Conservation (phyloP, 495 filamentous ascomycete genomes). For the Parathielavia appendiculata region DNA sequence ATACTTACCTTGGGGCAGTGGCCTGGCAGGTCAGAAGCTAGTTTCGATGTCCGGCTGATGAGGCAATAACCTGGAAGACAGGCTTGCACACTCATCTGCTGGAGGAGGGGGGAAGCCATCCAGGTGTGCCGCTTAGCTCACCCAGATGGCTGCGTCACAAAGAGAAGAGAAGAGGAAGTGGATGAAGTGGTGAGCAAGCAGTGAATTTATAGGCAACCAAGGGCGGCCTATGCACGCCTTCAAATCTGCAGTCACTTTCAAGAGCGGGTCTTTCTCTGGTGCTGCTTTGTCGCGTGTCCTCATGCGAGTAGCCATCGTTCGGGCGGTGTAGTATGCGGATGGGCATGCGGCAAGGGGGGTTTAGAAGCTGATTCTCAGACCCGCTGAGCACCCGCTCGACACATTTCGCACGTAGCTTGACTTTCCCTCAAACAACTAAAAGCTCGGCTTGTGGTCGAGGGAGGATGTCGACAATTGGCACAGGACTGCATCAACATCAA, state of each 20-base stretch:
- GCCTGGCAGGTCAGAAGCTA: background rate
- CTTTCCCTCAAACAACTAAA: background rate
- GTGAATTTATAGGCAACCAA: constrained; percentile 1
- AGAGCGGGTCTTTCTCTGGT: background rate
- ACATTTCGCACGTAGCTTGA: background rate
- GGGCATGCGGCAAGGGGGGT: background rate
- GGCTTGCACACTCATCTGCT: background rate
- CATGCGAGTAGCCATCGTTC: background rate
- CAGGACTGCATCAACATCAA: too few relatives aligned
- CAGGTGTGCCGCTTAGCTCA: background rate
- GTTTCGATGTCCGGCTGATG: background rate
- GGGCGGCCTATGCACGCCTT: constrained; percentile 15
- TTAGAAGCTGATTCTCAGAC: background rate
- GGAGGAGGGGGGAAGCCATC: background rate
- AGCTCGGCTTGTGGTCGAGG: background rate
- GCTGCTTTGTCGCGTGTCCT: constrained; percentile 1
- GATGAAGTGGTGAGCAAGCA: background rate
- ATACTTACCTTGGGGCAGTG: background rate
- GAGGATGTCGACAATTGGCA: too few relatives aligned
- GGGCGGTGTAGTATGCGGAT: constrained; percentile 3
- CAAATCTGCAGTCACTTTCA: background rate
- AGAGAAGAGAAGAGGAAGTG: constrained; percentile 5
- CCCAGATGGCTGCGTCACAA: background rate
- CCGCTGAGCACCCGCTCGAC: background rate
- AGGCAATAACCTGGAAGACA: background rate